phyloP scores from a whole-genome alignment of 768 basidiomycete species.

The Lentinula boryana region DNA sequence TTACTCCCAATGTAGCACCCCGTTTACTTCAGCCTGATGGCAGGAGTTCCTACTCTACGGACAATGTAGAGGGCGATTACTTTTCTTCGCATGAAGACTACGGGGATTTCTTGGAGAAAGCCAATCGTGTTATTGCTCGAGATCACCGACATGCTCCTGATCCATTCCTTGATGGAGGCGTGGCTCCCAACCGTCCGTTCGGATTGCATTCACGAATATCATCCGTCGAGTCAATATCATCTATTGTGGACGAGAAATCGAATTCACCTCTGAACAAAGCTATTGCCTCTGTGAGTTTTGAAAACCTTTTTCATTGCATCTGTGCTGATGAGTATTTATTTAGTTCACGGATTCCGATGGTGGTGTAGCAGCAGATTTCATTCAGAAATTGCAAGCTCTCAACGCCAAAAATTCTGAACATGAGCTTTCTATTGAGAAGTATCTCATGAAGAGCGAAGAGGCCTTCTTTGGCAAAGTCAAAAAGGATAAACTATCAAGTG shows the following conservation, averaged over 20 bases:
- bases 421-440: constrained; percentile 91
- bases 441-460: constrained; percentile 86
- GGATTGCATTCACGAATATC: constrained; percentile 78
- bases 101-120: constrained; percentile 77
- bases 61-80: constrained; percentile 7
- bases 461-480: constrained; percentile 89
- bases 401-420: constrained; percentile 85
- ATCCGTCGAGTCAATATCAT: constrained; percentile 59
- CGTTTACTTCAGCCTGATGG: constrained; percentile 12
- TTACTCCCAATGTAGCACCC: not conserved
- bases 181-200: constrained; percentile 34
- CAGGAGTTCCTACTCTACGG: constrained; percentile 4
- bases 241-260: constrained; percentile 85
- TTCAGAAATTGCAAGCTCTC: constrained; percentile 75
- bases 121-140: constrained; percentile 77
- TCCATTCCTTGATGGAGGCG: constrained; percentile 69
- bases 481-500: constrained; percentile 77
- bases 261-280: constrained; percentile 93
- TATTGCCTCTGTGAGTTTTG: constrained; percentile 65
- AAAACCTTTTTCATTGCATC: not conserved
- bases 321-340: constrained; percentile 1
- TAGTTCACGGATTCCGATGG: constrained; percentile 94
- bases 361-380: constrained; percentile 86
- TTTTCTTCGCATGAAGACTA: constrained; percentile 32
- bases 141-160: constrained; percentile 77